Conservation (phyloP, 2,329 filamentous ascomycete species). For the Penicillium sp. region DNA sequence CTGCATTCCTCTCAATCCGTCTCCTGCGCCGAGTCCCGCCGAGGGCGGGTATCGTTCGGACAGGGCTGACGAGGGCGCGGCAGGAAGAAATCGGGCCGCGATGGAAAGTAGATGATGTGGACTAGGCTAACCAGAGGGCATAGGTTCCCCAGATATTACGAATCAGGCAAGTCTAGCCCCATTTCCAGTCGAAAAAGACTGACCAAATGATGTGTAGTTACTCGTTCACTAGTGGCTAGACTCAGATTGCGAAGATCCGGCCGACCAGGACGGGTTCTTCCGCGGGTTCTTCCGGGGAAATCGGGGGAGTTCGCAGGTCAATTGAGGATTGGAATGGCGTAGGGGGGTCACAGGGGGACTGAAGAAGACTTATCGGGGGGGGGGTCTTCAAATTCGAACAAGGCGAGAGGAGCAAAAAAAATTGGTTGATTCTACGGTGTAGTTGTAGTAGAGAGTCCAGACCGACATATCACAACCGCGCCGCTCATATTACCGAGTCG, state of each 20-base stretch:
- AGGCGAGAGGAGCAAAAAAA: neutral
- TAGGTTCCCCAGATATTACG: constrained; percentile 17
- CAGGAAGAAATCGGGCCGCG: constrained; percentile 10
- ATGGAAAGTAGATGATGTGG: constrained; percentile 1
- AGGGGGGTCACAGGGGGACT: neutral
- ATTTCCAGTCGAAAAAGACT: no score
- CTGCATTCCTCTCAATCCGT: neutral
- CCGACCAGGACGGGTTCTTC: neutral
- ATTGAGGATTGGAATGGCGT: no score
- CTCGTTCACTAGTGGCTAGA: no score
- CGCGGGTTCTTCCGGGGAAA: constrained; percentile 11
- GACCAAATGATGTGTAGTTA: no score
- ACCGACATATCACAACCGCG: constrained; percentile 1
- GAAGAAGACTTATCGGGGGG: no score
- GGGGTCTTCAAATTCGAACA: neutral
- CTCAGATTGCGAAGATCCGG: neutral
- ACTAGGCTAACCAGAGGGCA: neutral
- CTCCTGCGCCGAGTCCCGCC: constrained; percentile 6
- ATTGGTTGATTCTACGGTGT: neutral
- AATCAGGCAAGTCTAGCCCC: constrained; percentile 2
- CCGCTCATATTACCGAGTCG: neutral
- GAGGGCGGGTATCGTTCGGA: neutral
- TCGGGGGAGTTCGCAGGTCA: neutral
- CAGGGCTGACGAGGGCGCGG: neutral
- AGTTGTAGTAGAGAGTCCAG: neutral